A percentile compares a stretch with the other conserved stretches of the same genome.
phyloP scores from a whole-genome alignment of 306 rosid species.

The Bauhinia variegata region DNA sequence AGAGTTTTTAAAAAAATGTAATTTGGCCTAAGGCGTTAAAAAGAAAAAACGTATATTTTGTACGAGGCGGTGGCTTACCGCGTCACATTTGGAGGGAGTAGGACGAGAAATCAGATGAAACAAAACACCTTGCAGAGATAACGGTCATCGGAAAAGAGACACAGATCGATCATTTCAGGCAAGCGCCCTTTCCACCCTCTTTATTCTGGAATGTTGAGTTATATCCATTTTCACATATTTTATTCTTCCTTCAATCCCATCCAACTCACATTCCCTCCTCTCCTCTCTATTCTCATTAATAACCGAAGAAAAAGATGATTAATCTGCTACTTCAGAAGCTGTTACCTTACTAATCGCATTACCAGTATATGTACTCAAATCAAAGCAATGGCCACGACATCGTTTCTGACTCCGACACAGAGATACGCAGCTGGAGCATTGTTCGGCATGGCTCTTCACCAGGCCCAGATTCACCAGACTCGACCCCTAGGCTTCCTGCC shows the following conservation, averaged over 20 bases:
- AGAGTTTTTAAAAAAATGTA: too few relatives aligned
- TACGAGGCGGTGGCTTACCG: background rate
- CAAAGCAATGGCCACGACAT: slow-evolving; percentile 45
- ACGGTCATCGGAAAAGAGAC: slow-evolving; percentile 1
- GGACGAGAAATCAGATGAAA: background rate
- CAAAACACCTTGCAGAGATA: background rate
- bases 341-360: too few relatives aligned
- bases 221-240: too few relatives aligned
- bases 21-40: too few relatives aligned
- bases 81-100: background rate
- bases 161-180: background rate
- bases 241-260: background rate
- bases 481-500: slow-evolving; percentile 42
- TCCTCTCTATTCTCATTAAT: too few relatives aligned
- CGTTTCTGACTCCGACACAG: slow-evolving; percentile 68
- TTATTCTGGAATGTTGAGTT: too few relatives aligned
- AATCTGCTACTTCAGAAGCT: too few relatives aligned
- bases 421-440: slow-evolving; percentile 77
- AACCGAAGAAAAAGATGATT: too few relatives aligned
- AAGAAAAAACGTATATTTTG: too few relatives aligned
- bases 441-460: slow-evolving; percentile 73
- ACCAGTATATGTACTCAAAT: background rate
- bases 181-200: too few relatives aligned
- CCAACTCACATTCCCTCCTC: background rate
- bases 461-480: slow-evolving; percentile 67